A percentile compares a stretch with the other conserved stretches of the same genome.
phyloP scores from a whole-genome alignment of 768 basidiomycete genomes.

The Pleurotus citrinopileatus region DNA sequence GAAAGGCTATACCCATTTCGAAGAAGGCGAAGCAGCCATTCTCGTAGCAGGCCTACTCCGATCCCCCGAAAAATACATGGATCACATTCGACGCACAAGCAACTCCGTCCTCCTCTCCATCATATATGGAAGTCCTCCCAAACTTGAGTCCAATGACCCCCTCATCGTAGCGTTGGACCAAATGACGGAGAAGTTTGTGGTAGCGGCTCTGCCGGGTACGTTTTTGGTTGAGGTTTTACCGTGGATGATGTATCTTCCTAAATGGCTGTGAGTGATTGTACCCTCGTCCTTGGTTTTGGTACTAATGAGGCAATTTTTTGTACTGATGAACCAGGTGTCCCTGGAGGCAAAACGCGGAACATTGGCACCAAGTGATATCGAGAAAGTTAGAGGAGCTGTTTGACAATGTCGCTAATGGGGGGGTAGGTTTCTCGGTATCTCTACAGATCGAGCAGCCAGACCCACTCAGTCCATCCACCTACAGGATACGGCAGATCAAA shows the following conservation, averaged over 20 bases:
- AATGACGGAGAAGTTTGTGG: slow-evolving; percentile 19
- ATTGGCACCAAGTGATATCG: slow-evolving; percentile 10
- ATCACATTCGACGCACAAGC: slow-evolving; percentile 19
- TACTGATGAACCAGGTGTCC: slow-evolving; percentile 15
- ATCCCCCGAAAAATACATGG: slow-evolving; percentile 22
- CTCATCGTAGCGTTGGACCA: not conserved
- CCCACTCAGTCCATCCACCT: not conserved
- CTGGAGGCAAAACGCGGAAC: not conserved
- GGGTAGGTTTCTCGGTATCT: not conserved
- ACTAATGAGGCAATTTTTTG: too few relatives aligned
- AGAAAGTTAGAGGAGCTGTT: slow-evolving; percentile 20
- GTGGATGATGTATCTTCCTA: slow-evolving; percentile 25
- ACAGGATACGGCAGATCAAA: not conserved
- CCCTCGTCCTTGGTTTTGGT: slow-evolving; percentile 16
- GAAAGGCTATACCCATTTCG: slow-evolving; percentile 16
- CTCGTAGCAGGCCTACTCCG: slow-evolving; percentile 19
- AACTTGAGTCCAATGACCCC: not conserved
- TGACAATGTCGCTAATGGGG: slow-evolving; percentile 4
- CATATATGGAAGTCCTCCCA: slow-evolving; percentile 12
- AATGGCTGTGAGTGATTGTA: slow-evolving; percentile 25
- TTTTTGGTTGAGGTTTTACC: slow-evolving; percentile 29
- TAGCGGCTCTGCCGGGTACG: slow-evolving; percentile 28
- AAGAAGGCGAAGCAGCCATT: slow-evolving; percentile 22
- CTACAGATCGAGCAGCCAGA: not conserved
- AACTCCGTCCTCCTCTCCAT: slow-evolving; percentile 1